Base-by-base conservation (phyloP, 192 early-diverging fungal species). In the Funneliformis geosporum region DNA sequence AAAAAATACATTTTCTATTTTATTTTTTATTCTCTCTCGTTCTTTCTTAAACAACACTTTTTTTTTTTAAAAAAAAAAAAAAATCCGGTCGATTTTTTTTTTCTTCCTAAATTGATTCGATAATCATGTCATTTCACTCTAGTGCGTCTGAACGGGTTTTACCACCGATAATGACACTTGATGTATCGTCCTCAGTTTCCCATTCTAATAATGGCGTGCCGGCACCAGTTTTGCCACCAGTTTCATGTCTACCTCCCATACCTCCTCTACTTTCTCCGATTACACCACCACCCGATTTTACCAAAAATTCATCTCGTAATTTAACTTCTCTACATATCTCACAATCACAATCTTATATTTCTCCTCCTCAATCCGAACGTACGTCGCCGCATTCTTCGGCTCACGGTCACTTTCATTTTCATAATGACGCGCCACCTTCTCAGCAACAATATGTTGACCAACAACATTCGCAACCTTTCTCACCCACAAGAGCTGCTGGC, bases 201-300 rank as follows among this genome's bases (percentile, higher is more conserved):
- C 9, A 12, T 39, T 9, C 69, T 12, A 25, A 18, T 39, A 67
- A 18, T 67, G 2, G 14, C n/a, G 21, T 23, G 4, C 60, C 1
- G 11, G 14, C 47, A 28, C 46, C 82, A 21, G 43, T 80, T 50
- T 47, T 83, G 21, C 82, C 82, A 43, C 82, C 82, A 12, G 80
- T 83, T 21, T 83, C 82, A 72, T 65, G 68, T 33, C 42, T 83
- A 12, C 70, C 78, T 44, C 33, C 55, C 33, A 10, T 33, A 10
- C 46, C 75, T 16, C 46, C 75, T 38, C 23, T 50, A 66, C 40
- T 62, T 8, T 59, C 27, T 42, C 62, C 80, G 27, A 43, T 66
- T 46, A 33, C 76, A 0, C 44, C 50, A 21, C 60, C 64, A 39
- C 18, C 42, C 38, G 59, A 81, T 40, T 39, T 62, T 64, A 47